A percentile compares a stretch with the other conserved stretches of the same genome.
Evolutionary conservation across 2,329 filamentous ascomycete genomes (phyloP).

Genomic region (Cercospora janseana): DNA sequence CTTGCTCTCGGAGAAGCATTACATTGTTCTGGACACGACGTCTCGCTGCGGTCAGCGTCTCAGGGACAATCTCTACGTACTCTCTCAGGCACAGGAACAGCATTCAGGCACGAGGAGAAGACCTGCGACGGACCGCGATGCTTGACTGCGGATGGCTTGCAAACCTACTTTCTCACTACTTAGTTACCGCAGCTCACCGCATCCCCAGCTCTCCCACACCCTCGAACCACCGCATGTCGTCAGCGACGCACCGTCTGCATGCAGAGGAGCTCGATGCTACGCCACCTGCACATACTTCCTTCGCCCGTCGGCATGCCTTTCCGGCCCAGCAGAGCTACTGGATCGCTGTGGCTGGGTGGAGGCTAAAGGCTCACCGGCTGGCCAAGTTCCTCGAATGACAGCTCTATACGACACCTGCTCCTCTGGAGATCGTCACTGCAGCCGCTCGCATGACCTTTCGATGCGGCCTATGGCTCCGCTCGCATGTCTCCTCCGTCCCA

Average conservation of each 20-base stretch:
- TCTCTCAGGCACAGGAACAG: neutral
- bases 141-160: slow-evolving; percentile 9
- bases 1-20: neutral
- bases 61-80: slow-evolving; percentile 5
- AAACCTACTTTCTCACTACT: slow-evolving; percentile 12
- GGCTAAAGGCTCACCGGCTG: slow-evolving; percentile 2
- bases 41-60: neutral
- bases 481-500: neutral
- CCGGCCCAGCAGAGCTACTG: too few species aligned
- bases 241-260: slow-evolving; percentile 5
- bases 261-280: slow-evolving; percentile 1
- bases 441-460: slow-evolving; percentile 9
- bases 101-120: slow-evolving; percentile 5
- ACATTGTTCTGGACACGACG: slow-evolving; percentile 8
- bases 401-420: slow-evolving; percentile 2
- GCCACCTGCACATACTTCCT: too few species aligned
- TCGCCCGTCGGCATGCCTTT: too few species aligned
- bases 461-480: neutral
- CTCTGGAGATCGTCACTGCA: slow-evolving; percentile 8
- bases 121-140: slow-evolving; percentile 9
- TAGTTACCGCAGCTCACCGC: neutral
- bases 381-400: slow-evolving; percentile 8
- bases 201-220: neutral
- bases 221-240: neutral
- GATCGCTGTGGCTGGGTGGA: too few species aligned